Percentiles rank a stretch among this genome's conserved stretches.
phyloP scores from a whole-genome alignment of 371 early-diverging fungal species.

The Zychaea mexicana region DNA sequence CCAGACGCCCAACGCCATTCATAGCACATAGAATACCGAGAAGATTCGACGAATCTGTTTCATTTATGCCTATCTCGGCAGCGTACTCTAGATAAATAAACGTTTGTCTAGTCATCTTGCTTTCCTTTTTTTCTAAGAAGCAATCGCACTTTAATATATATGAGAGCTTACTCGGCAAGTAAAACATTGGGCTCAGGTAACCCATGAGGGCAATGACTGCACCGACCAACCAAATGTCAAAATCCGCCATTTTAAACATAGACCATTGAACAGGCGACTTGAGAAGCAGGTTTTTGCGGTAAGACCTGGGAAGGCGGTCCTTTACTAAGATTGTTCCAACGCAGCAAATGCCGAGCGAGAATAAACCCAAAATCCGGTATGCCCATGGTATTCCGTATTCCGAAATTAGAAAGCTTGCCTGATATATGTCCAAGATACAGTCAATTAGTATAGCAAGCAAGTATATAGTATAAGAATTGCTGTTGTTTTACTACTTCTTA shows the following conservation, averaged over 20 bases:
- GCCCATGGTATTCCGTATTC: constrained; percentile 13
- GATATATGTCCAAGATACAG: constrained; percentile 17
- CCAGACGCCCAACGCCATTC: constrained; percentile 67
- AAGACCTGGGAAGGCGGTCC: constrained; percentile 31
- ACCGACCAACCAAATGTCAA: constrained; percentile 33
- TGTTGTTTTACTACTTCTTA: too few species aligned
- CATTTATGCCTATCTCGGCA: constrained; percentile 23
- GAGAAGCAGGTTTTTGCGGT: constrained; percentile 14
- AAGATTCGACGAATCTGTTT: constrained; percentile 25
- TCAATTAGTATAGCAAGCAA: not conserved
- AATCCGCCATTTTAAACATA: constrained; percentile 28
- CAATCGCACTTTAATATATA: too few species aligned
- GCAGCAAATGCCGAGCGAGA: constrained; percentile 36
- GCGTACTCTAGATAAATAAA: constrained; percentile 22
- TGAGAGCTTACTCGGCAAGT: constrained; percentile 29
- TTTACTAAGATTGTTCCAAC: constrained; percentile 31
- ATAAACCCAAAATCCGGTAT: constrained; percentile 38
- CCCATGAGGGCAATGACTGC: constrained; percentile 36
- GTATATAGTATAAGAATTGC: not conserved
- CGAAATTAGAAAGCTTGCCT: not conserved
- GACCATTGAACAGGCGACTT: constrained; percentile 28
- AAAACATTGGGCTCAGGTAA: constrained; percentile 34
- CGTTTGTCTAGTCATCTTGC: too few species aligned
- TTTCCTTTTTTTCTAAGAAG: too few species aligned
- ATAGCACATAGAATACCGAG: constrained; percentile 36